These are phyloP conservation scores for Neurospora tetraspora DNA, from an alignment of 495 filamentous ascomycete species.

Conservation along the genomic window DNA sequence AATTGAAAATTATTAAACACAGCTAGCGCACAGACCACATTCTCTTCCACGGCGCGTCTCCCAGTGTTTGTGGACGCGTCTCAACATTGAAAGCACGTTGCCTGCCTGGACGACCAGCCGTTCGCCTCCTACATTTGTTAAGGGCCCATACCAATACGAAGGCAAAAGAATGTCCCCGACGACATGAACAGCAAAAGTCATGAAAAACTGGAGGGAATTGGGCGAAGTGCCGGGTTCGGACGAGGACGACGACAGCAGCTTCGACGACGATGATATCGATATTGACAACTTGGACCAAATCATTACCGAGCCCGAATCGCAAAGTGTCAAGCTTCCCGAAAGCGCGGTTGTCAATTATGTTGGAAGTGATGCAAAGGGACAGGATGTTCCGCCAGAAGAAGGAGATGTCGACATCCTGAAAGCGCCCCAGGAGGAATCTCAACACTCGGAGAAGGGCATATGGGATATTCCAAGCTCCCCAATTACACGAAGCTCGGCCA, in stretches of 20 bases:
- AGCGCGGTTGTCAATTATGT: not conserved
- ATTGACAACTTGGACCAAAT: slow-evolving; percentile 1
- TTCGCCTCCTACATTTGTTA: not conserved
- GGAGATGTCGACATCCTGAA: slow-evolving; percentile 11
- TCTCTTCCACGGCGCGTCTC: not conserved
- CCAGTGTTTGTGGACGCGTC: not conserved
- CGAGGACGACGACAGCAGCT: slow-evolving; percentile 36
- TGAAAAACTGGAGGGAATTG: slow-evolving; percentile 48
- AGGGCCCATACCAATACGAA: slow-evolving; percentile 4
- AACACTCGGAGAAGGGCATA: not conserved
- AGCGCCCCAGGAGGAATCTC: slow-evolving; percentile 1
- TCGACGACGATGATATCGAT: slow-evolving; percentile 31
- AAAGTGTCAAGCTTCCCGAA: too few species aligned
- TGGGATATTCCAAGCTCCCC: slow-evolving; percentile 7
- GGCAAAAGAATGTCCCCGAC: slow-evolving; percentile 10
- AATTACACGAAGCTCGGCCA: not conserved
- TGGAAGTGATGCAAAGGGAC: not conserved
- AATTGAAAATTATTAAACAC: not conserved
- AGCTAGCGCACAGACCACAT: not conserved
- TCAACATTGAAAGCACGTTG: not conserved
- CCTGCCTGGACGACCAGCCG: not conserved
- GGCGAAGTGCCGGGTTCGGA: slow-evolving; percentile 51
- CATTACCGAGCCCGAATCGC: not conserved
- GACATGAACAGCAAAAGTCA: slow-evolving; percentile 24
- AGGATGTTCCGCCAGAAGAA: not conserved